A percentile compares a stretch with the other conserved stretches of the same genome.
phyloP scores from a whole-genome alignment of 768 basidiomycete species.

The Termitomyces sp. region DNA sequence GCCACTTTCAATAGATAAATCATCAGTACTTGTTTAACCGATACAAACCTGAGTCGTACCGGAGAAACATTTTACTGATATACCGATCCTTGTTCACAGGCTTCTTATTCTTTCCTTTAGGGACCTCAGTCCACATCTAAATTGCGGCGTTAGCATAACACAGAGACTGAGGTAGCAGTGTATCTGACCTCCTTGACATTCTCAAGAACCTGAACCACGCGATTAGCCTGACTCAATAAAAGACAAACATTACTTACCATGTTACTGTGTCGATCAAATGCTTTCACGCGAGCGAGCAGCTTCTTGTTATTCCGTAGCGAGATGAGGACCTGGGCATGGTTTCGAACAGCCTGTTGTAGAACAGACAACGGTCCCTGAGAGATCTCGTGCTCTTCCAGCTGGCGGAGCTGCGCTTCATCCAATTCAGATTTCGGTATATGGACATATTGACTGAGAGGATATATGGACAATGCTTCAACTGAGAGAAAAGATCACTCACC shows the following conservation, averaged over 20 bases:
- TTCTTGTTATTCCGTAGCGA: constrained; percentile 99
- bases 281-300: constrained; percentile 90
- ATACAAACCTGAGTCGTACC: constrained; percentile 38
- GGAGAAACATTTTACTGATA: constrained; percentile 98
- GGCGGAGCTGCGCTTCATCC: constrained; percentile 93
- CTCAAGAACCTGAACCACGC: constrained; percentile 70
- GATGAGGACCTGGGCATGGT: constrained; percentile 96
- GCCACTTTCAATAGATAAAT: constrained; percentile 46
- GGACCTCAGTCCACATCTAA: constrained; percentile 99
- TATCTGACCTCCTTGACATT: constrained; percentile 87
- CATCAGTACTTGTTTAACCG: constrained; percentile 1
- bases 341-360: constrained; percentile 94
- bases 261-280: constrained; percentile 97
- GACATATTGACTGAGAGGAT: constrained; percentile 77
- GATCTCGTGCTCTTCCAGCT: constrained; percentile 97
- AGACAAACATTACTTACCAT: constrained; percentile 57
- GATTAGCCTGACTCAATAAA: background rate
- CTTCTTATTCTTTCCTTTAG: constrained; percentile 98
- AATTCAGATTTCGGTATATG: constrained; percentile 96
- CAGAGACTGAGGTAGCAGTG: background rate
- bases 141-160: constrained; percentile 3
- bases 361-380: constrained; percentile 96
- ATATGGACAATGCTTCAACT: background rate
- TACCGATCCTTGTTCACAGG: constrained; percentile 99
- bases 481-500: constrained; percentile 19